Evolutionary conservation across 192 early-diverging fungal species (phyloP), one percentile per base, ranked within the genome.

Genomic region (Radiomyces spectabilis): DNA sequence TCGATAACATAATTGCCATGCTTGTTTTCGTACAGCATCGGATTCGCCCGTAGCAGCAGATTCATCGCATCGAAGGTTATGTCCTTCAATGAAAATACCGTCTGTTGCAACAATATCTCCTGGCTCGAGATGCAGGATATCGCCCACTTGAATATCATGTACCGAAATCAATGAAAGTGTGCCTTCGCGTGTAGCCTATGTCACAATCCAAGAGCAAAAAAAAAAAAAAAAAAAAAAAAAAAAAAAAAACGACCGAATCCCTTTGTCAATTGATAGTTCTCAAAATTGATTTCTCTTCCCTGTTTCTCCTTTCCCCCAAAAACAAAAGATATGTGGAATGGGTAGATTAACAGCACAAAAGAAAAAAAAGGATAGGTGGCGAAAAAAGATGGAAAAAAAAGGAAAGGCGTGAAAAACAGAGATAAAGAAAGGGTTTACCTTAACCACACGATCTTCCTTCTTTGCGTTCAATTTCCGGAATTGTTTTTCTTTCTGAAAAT

Each of bases 11-110:
- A 81, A 76, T 21, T 80, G 80, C 29, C 74, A 68, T 0, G 70
- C 61, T 49, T 77, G 70, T 62, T 99, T 99, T 41, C 81, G 75
- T 19, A 98, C 85, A 3, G 93, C 82, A 57, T 93, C 82, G n/a
- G 90, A 84, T 71, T 99, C 97, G 48, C 97, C 97, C 3, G 95
- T 96, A 32, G 91, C 82, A 5, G 93, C 82, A n/a, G 86, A 90
- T 71, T 99, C 97, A 63, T 99, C 97, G 50, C 84, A 86, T 25
- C 75, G 69, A 26, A 98, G 66, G 61, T 92, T 91, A 53, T 88
- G 88, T 3, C 84, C 83, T 12, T 77, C 71, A 25, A 99, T 51
- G 18, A 93, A 82, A 24, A 98, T 71, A 24, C 87, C 97, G 60
- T 99, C 97, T 3, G 86, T 91, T 30, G 92, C 81, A 39, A 95